Base-by-base conservation (phyloP, 2,329 filamentous ascomycete species). In the Botrytis sinoallii region DNA sequence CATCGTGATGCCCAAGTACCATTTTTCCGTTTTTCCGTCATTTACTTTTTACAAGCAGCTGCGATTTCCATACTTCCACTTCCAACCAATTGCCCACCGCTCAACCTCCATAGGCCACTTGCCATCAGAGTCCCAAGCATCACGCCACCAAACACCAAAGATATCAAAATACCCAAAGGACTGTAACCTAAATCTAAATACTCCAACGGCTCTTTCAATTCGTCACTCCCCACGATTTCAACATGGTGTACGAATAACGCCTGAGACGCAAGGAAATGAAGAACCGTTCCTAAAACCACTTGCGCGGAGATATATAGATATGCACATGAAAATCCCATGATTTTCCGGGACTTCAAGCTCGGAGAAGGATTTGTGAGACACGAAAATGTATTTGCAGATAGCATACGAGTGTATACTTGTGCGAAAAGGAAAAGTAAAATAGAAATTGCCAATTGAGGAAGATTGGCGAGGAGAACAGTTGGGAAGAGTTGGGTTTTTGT, bases 341-440 rank as follows among this genome's bases (percentile, higher is more conserved):
- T 64, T 40, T 64, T 71, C 3, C 42, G 59, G 18, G 42, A 46
- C 8, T 71, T 71, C 1, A 46, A 52, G 59, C 57, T 48, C 5
- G 60, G 69, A 25, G 44, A 52, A 40, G 59, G 59, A 12, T 38
- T 46, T 7, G 48, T 68, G 29, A 72, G 71, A 29, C 40, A 46
- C 4, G 72, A 64, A 25, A 77, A 89, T 78, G 89, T 88, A 14
- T 80, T 77, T 0, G 83, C 84, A 0, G 84, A 77, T 0, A 85
- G 80, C 79, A 88, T 86, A 3, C 78, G 81, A 0, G 85, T 89
- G 35, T 85, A 80, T 10, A 87, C 78, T 3, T 78, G 78, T 75
- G 87, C 87, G 77, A 83, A 83, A 1, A 80, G 77, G 4, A 86
- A 78, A 76, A 88, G 87, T 2, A 85, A 66, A n/a, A 85, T 77